Evolutionary conservation across 1,284 basidiomycete species (phyloP).

Genomic region (Bothia castanella): DNA sequence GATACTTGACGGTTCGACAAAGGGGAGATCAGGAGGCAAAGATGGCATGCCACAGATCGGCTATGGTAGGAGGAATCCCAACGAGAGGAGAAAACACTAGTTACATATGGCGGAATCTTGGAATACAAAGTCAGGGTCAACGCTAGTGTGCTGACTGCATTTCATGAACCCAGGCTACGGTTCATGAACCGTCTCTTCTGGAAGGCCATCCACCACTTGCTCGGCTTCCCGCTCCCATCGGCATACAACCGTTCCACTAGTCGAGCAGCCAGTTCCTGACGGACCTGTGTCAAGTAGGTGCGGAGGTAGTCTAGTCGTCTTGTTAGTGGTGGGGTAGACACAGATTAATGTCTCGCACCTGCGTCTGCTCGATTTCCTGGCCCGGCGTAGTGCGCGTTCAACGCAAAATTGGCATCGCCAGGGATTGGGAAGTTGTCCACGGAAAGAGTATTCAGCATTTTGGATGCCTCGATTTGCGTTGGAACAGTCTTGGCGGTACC

Average conservation of each 20-base stretch:
- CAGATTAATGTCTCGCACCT: conserved; percentile 52
- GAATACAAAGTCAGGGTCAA: conserved; percentile 13
- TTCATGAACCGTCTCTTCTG: conserved; percentile 96
- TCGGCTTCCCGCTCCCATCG: conserved; percentile 83
- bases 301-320: conserved; percentile 70
- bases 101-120: conserved; percentile 4
- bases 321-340: conserved; percentile 1
- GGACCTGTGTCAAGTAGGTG: conserved; percentile 87
- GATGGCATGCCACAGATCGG: conserved; percentile 79
- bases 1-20: conserved; percentile 71
- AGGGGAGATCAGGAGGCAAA: conserved; percentile 66
- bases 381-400: conserved; percentile 89
- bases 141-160: neutral
- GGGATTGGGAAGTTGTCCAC: conserved; percentile 93
- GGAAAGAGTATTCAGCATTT: conserved; percentile 85
- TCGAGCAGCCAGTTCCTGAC: conserved; percentile 86
- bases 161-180: conserved; percentile 69
- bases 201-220: conserved; percentile 99
- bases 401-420: conserved; percentile 91
- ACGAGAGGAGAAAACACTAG: conserved; percentile 64
- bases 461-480: conserved; percentile 82
- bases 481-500: conserved; percentile 64
- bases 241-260: conserved; percentile 88
- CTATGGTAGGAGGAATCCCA: conserved; percentile 83
- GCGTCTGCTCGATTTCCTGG: conserved; percentile 78